These are phyloP conservation scores for Penicillium cataractarum DNA, from an alignment of 495 filamentous ascomycete species.

Conservation along the genomic window DNA sequence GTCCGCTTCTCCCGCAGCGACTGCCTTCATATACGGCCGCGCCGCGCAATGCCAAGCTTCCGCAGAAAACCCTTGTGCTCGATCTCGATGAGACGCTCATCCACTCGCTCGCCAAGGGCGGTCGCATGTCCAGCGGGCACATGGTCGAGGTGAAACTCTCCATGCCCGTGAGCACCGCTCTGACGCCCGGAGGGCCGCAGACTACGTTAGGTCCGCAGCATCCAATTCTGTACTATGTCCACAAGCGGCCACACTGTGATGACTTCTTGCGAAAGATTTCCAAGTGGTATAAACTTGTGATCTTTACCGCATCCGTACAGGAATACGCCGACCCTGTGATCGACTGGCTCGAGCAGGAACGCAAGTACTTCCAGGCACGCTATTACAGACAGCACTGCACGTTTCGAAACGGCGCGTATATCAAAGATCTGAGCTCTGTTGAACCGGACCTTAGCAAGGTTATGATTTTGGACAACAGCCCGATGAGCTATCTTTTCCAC, in stretches of 20 bases:
- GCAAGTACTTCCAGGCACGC: constrained; percentile 89
- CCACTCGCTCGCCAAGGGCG: constrained; percentile 95
- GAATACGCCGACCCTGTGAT: constrained; percentile 99
- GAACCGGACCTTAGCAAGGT: constrained; percentile 96
- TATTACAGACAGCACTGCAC: constrained; percentile 98
- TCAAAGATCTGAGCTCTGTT: constrained; percentile 95
- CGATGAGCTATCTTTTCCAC: constrained; percentile 97
- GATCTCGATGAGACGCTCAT: constrained; percentile 97
- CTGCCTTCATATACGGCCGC: constrained; percentile 77
- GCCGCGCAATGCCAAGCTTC: constrained; percentile 47
- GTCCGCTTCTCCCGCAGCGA: constrained; percentile 83
- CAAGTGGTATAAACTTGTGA: constrained; percentile 98
- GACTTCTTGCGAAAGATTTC: constrained; percentile 92
- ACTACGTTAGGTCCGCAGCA: constrained; percentile 80
- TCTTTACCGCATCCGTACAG: constrained; percentile 96
- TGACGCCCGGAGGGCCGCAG: constrained; percentile 62
- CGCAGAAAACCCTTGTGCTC: constrained; percentile 89
- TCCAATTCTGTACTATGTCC: constrained; percentile 97
- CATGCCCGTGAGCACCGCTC: constrained; percentile 59
- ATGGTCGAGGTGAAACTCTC: constrained; percentile 98
- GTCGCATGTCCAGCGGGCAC: constrained; percentile 92
- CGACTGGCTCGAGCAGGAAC: constrained; percentile 96
- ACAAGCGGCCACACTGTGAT: constrained; percentile 95
- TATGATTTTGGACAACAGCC: constrained; percentile 98
- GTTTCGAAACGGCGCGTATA: constrained; percentile 90